These are phyloP conservation scores for Manihot esculenta DNA, from an alignment of 441 rosid genomes.

Conservation along the genomic window DNA sequence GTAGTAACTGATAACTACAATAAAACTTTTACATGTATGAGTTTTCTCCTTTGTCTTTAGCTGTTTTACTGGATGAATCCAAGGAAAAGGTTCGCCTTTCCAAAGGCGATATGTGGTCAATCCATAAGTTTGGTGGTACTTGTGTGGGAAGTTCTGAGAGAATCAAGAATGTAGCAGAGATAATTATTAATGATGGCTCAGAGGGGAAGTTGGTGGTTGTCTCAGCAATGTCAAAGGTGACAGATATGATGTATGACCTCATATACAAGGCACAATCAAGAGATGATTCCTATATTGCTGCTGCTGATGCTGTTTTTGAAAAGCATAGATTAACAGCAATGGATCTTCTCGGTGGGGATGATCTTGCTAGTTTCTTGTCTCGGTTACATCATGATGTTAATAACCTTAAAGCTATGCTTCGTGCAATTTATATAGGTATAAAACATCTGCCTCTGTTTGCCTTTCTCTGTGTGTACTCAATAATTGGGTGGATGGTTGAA, in stretches of 20 bases:
- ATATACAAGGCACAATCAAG: constrained; percentile 59
- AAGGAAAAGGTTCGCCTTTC: constrained; percentile 53
- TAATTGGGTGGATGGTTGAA: background rate
- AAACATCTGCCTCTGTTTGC: background rate
- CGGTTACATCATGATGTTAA: constrained; percentile 64
- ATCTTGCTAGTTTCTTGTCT: constrained; percentile 63
- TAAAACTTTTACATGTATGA: background rate
- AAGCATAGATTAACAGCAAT: constrained; percentile 66
- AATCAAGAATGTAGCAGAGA: constrained; percentile 76
- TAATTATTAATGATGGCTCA: constrained; percentile 58
- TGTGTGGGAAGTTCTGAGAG: constrained; percentile 88
- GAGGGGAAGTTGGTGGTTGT: constrained; percentile 87
- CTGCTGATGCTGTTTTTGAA: constrained; percentile 63
- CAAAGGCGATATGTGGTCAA: constrained; percentile 75
- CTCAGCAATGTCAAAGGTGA: constrained; percentile 95
- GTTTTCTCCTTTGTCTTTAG: constrained; percentile 28
- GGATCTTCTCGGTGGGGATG: constrained; percentile 73
- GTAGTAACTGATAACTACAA: background rate
- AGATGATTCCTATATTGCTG: constrained; percentile 72
- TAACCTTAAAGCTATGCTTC: constrained; percentile 97
- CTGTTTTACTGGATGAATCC: constrained; percentile 49
- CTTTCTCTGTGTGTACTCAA: background rate
- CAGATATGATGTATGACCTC: constrained; percentile 84
- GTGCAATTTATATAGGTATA: constrained; percentile 90
- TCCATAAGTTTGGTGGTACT: constrained; percentile 96